phyloP scores from a whole-genome alignment of 1,284 basidiomycete genomes.

The Pholiota adiposa region DNA sequence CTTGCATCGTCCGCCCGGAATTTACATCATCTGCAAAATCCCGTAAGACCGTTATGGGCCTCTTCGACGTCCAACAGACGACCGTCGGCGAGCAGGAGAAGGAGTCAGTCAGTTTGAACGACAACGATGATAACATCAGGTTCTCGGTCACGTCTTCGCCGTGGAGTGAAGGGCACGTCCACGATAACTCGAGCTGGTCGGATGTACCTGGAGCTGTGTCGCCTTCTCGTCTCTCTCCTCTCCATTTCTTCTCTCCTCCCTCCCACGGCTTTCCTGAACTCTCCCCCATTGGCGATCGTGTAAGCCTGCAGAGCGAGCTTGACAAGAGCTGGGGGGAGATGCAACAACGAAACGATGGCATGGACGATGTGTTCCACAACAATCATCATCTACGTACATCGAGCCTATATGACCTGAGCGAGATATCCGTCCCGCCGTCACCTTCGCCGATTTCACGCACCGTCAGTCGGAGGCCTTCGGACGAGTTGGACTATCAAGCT shows the following conservation, averaged over 20 bases:
- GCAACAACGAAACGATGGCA: not conserved
- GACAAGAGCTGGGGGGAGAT: constrained; percentile 48
- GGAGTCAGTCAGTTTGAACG: not conserved
- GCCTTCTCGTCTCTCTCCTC: constrained; percentile 38
- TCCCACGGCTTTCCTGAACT: constrained; percentile 27
- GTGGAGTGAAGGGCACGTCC: constrained; percentile 23
- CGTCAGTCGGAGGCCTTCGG: constrained; percentile 16
- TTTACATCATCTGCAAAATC: constrained; percentile 24
- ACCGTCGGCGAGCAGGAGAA: not conserved
- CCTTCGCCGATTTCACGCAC: constrained; percentile 36
- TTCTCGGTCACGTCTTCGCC: constrained; percentile 13
- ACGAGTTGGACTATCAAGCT: constrained; percentile 16
- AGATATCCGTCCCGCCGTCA: constrained; percentile 40
- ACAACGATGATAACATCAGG: not conserved
- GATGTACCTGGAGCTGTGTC: constrained; percentile 23
- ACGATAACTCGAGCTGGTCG: constrained; percentile 29
- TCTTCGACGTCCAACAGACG: constrained; percentile 51
- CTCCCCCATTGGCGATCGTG: constrained; percentile 31
- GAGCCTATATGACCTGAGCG: constrained; percentile 55
- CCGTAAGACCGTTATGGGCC: constrained; percentile 67
- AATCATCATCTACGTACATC: constrained; percentile 47
- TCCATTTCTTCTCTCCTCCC: constrained; percentile 34
- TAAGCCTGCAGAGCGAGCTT: constrained; percentile 64
- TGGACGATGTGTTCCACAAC: not conserved
- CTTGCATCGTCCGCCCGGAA: constrained; percentile 20